phyloP scores from a whole-genome alignment of 345 rosid genomes.

The Trapa bicornis region DNA sequence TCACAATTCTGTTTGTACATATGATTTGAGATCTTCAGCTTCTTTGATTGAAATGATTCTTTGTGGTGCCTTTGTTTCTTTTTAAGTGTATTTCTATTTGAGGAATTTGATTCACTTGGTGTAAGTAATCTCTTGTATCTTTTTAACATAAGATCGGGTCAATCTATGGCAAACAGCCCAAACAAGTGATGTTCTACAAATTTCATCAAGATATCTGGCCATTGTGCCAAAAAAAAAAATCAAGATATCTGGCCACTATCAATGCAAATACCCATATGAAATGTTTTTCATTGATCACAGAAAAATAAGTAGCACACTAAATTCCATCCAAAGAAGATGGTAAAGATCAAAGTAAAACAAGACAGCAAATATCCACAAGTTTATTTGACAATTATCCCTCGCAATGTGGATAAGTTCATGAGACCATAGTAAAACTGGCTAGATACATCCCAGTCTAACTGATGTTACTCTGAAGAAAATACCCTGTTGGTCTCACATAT shows the following conservation, averaged over 20 bases:
- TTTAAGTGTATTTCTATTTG: not conserved
- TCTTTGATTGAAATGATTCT: not conserved
- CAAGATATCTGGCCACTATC: not conserved
- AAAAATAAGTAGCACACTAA: not conserved
- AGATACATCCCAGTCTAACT: not conserved
- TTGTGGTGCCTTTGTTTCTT: not conserved
- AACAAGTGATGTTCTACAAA: no score
- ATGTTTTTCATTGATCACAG: not conserved
- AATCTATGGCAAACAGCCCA: no score
- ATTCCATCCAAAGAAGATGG: not conserved
- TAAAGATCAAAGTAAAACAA: not conserved
- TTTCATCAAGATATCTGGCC: not conserved
- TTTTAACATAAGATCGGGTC: not conserved
- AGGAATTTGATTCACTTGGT: not conserved
- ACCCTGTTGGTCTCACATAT: constrained; percentile 55
- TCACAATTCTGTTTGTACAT: not conserved
- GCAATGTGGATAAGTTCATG: not conserved
- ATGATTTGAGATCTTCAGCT: not conserved
- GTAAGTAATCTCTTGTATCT: not conserved
- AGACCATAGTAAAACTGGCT: not conserved
- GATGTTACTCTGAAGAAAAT: constrained; percentile 30
- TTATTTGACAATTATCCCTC: not conserved
- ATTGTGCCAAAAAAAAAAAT: no score
- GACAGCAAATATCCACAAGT: not conserved
- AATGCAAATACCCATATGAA: not conserved